These are phyloP conservation scores for Alternaria sp. DNA, from an alignment of 2,329 filamentous ascomycete species.

Conservation along the genomic window DNA sequence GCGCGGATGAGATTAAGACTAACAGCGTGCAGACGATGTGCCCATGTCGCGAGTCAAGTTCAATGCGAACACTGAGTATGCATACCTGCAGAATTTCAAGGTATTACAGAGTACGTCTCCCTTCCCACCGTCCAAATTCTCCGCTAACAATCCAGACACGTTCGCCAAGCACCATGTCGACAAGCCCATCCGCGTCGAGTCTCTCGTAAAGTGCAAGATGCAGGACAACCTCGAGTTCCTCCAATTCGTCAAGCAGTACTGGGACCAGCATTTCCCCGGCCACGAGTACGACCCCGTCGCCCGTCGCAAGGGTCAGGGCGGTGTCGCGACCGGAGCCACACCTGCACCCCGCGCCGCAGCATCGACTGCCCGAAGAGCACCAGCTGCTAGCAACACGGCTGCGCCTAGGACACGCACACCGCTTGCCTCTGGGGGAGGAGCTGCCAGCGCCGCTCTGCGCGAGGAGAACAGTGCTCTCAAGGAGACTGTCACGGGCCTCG, in stretches of 20 bases:
- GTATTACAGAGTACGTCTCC: slow-evolving; percentile 81
- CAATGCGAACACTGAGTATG: slow-evolving; percentile 96
- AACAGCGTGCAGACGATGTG: slow-evolving; percentile 68
- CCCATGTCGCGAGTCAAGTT: slow-evolving; percentile 98
- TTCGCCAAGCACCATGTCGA: slow-evolving; percentile 89
- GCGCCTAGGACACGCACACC: slow-evolving; percentile 51
- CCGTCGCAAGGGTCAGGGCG: slow-evolving; percentile 78
- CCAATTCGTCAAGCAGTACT: slow-evolving; percentile 95
- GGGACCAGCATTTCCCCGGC: slow-evolving; percentile 97
- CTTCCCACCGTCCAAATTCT: no score
- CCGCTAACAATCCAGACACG: slow-evolving; percentile 62
- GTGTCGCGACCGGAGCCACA: slow-evolving; percentile 57
- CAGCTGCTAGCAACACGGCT: slow-evolving; percentile 48
- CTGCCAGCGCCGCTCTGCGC: slow-evolving; percentile 74
- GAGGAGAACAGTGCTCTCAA: slow-evolving; percentile 88
- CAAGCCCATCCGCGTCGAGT: slow-evolving; percentile 85
- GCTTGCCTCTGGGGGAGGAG: slow-evolving; percentile 54
- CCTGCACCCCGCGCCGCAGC: slow-evolving; percentile 59
- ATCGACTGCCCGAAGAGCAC: slow-evolving; percentile 51
- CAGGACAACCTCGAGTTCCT: slow-evolving; percentile 99
- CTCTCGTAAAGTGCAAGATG: slow-evolving; percentile 98
- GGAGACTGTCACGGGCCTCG: slow-evolving; percentile 92
- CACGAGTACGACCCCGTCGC: slow-evolving; percentile 93
- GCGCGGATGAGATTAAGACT: neutral
- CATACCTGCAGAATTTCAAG: slow-evolving; percentile 98